Evolutionary conservation across 2,329 filamentous ascomycete genomes (phyloP).

Genomic region (Aspergillus persii): DNA sequence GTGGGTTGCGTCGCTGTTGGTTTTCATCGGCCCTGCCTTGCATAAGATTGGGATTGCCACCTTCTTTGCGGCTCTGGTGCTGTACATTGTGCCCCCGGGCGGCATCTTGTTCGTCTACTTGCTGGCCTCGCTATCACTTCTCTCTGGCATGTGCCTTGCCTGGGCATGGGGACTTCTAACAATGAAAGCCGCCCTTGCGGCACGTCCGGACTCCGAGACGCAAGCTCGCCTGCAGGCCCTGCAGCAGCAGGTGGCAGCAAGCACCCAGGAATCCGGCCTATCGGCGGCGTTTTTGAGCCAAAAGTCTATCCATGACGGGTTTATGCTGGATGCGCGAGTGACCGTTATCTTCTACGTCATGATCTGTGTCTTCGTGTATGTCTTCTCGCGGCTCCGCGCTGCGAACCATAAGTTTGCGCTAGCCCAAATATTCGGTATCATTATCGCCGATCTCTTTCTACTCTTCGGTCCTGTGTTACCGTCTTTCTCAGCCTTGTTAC

Average conservation of each 20-base stretch:
- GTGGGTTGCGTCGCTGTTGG: conserved; percentile 48
- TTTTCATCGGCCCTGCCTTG: conserved; percentile 48
- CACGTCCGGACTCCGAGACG: conserved; percentile 39
- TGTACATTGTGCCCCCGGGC: conserved; percentile 47
- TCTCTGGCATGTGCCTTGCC: conserved; percentile 47
- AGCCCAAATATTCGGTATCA: conserved; percentile 47
- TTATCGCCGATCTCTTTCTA: conserved; percentile 47
- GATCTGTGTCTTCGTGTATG: conserved; percentile 46
- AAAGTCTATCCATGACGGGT: conserved; percentile 42
- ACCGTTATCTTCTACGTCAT: conserved; percentile 37
- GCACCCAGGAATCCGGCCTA: conserved; percentile 35
- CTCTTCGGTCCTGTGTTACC: conserved; percentile 44
- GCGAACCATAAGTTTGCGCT: conserved; percentile 48
- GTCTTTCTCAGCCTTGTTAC: conserved; percentile 39
- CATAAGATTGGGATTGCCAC: conserved; percentile 43
- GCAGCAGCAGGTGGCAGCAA: conserved; percentile 28
- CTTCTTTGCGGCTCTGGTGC: conserved; percentile 45
- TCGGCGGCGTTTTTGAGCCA: conserved; percentile 29
- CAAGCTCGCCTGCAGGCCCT: conserved; percentile 33
- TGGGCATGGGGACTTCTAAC: conserved; percentile 51
- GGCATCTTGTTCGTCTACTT: conserved; percentile 48
- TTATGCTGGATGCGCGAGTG: conserved; percentile 49
- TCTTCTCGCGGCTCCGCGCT: conserved; percentile 44
- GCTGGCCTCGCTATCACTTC: conserved; percentile 41
- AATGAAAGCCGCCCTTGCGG: conserved; percentile 49